A percentile compares a stretch with the other conserved stretches of the same genome.
Evolutionary conservation across 176 grass and related monocot genomes (phyloP).

Genomic region (maize (Zea mays)): DNA sequence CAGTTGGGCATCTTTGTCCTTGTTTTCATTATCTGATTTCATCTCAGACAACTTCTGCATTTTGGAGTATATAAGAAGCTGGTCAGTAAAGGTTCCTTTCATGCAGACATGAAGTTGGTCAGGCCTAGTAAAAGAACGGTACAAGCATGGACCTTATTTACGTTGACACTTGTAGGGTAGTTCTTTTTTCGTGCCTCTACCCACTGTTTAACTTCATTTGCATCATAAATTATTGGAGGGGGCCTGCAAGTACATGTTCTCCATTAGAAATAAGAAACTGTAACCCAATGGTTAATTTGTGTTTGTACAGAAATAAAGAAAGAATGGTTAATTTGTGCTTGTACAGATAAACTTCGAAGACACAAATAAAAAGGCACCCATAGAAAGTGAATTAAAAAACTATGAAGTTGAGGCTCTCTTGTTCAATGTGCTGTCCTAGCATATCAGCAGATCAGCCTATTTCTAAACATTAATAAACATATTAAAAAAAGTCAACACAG

Average conservation of each 20-base stretch:
- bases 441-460: background rate
- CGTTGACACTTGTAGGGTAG: conserved; percentile 64
- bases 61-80: conserved; percentile 13
- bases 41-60: conserved; percentile 63
- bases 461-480: background rate
- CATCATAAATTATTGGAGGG: conserved; percentile 53
- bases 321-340: background rate
- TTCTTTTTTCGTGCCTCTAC: conserved; percentile 81
- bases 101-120: conserved; percentile 5
- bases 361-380: background rate
- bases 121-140: background rate
- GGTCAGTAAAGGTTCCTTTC: conserved; percentile 31
- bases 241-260: conserved; percentile 44
- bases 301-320: background rate
- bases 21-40: conserved; percentile 35
- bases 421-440: background rate
- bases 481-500: background rate
- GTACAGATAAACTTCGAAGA: background rate
- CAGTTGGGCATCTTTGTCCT: conserved; percentile 56
- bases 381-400: background rate
- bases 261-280: background rate
- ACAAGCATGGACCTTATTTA: conserved; percentile 60
- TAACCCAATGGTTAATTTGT: background rate
- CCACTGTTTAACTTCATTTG: conserved; percentile 88
- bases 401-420: background rate